Percentiles rank a stretch among this genome's conserved stretches.
Conservation (phyloP, 768 basidiomycete species). For the Rhizopogon vesiculosus region DNA sequence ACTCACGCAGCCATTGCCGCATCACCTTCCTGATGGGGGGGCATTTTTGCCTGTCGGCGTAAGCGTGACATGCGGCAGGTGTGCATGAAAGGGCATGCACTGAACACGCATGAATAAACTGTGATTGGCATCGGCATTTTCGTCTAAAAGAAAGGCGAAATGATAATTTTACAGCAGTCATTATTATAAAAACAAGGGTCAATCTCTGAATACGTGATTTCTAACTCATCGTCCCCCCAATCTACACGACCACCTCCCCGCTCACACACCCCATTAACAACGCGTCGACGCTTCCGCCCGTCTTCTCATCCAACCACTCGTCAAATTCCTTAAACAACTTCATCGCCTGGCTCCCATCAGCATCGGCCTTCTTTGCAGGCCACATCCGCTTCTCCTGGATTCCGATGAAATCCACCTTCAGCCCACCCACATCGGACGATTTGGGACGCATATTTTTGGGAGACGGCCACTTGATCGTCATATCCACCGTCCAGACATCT, state of each 20-base stretch:
- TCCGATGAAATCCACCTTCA: slow-evolving; percentile 74
- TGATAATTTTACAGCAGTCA: no score
- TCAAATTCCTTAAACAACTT: slow-evolving; percentile 71
- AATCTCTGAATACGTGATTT: background rate
- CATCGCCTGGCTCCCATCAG: slow-evolving; percentile 57
- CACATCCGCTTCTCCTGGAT: slow-evolving; percentile 83
- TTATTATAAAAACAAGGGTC: no score
- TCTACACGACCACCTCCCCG: slow-evolving; percentile 44
- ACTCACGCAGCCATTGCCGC: no score
- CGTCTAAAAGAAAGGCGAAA: no score
- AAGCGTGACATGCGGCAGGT: no score
- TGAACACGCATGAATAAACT: no score
- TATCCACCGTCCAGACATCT: slow-evolving; percentile 66
- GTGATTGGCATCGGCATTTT: no score
- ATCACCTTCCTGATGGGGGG: no score
- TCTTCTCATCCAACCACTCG: slow-evolving; percentile 63
- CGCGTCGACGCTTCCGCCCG: slow-evolving; percentile 61
- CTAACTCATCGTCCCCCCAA: background rate
- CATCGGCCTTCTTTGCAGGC: slow-evolving; percentile 59
- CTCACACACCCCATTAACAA: slow-evolving; percentile 68
- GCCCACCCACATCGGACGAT: slow-evolving; percentile 17
- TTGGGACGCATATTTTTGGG: slow-evolving; percentile 5
- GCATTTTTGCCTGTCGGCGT: no score
- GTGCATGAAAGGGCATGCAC: no score
- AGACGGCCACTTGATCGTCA: slow-evolving; percentile 56